Evolutionary conservation across 1,284 basidiomycete genomes (phyloP).

Genomic region (Caloboletus firmus): DNA sequence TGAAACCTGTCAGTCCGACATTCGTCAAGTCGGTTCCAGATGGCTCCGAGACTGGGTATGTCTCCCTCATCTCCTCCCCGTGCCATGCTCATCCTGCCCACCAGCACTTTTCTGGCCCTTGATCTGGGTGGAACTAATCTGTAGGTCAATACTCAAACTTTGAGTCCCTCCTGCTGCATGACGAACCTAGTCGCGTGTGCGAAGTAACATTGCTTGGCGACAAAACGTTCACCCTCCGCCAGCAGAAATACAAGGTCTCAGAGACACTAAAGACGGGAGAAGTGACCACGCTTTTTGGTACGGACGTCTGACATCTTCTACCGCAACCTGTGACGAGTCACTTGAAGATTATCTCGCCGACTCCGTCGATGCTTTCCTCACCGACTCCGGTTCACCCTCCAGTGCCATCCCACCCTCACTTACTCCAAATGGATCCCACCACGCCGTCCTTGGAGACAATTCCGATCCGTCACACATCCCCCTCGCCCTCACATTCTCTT

Average conservation of each 20-base stretch:
- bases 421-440: constrained; percentile 20
- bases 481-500: constrained; percentile 93
- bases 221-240: constrained; percentile 83
- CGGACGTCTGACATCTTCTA: constrained; percentile 27
- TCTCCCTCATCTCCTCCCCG: constrained; percentile 20
- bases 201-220: constrained; percentile 89
- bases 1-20: constrained; percentile 59
- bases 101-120: constrained; percentile 84
- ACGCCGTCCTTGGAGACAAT: constrained; percentile 26
- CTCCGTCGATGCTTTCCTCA: constrained; percentile 93
- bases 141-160: constrained; percentile 45
- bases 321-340: constrained; percentile 2
- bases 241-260: constrained; percentile 94
- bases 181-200: constrained; percentile 78
- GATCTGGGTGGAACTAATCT: constrained; percentile 96
- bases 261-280: constrained; percentile 89
- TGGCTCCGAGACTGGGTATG: constrained; percentile 88
- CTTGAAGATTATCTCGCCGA: constrained; percentile 89
- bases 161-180: not conserved
- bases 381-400: constrained; percentile 50
- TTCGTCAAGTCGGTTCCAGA: constrained; percentile 90
- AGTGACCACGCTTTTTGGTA: constrained; percentile 80
- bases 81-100: constrained; percentile 1
- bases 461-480: constrained; percentile 59
- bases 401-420: constrained; percentile 45